These are phyloP conservation scores for Aspergillus hiratsukae DNA, from an alignment of 2,329 filamentous ascomycete species.

Conservation along the genomic window DNA sequence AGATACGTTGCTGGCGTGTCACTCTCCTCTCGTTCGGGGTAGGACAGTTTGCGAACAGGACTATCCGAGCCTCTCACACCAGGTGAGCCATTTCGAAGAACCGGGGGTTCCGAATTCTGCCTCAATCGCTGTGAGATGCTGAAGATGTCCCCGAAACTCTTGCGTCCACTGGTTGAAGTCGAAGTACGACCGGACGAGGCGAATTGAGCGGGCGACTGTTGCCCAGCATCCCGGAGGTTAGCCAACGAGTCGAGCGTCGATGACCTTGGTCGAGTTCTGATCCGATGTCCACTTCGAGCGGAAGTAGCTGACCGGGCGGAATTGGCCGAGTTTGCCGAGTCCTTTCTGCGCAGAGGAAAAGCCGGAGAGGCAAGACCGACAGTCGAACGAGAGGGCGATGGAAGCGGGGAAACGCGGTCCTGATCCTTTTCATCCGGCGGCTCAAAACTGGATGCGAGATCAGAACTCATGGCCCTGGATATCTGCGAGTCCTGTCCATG, in stretches of 20 bases:
- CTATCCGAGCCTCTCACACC: conserved; percentile 58
- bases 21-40: conserved; percentile 77
- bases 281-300: conserved; percentile 51
- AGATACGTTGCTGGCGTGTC: conserved; percentile 90
- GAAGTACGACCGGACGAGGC: conserved; percentile 61
- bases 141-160: conserved; percentile 88
- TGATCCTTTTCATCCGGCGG: conserved; percentile 25
- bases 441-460: conserved; percentile 19
- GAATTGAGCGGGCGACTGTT: conserved; percentile 61
- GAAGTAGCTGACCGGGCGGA: conserved; percentile 58
- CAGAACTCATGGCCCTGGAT: conserved; percentile 17
- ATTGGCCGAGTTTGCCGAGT: conserved; percentile 60
- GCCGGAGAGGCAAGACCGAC: conserved; percentile 47
- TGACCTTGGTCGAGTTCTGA: conserved; percentile 64
- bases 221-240: conserved; percentile 66
- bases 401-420: conserved; percentile 37
- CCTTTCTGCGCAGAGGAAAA: conserved; percentile 52
- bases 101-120: conserved; percentile 70
- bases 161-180: conserved; percentile 76
- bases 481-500: conserved; percentile 12
- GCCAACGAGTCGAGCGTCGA: conserved; percentile 84
- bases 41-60: conserved; percentile 62
- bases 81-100: conserved; percentile 61
- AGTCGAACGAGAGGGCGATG: conserved; percentile 51
- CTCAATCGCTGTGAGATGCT: conserved; percentile 69